phyloP scores from a whole-genome alignment of 2,329 filamentous ascomycete species.

The Tympanopsis confertula region DNA sequence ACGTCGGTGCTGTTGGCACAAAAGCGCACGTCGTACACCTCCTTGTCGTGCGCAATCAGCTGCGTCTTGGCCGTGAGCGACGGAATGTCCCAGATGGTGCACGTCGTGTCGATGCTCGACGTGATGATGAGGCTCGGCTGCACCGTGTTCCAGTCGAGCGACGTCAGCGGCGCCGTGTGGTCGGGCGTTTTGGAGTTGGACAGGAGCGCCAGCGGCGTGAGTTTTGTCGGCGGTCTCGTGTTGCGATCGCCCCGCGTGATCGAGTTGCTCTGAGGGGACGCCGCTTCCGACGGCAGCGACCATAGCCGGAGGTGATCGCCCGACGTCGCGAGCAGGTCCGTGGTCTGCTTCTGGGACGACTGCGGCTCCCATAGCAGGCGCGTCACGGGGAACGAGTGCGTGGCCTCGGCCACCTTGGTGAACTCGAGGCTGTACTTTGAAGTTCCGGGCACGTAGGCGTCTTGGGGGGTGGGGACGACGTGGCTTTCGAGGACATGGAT shows the following conservation, averaged over 20 bases:
- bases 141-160: slow-evolving; percentile 94
- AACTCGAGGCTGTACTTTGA: slow-evolving; percentile 76
- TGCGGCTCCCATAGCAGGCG: slow-evolving; percentile 92
- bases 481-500: slow-evolving; percentile 96
- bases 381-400: slow-evolving; percentile 94
- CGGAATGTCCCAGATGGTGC: slow-evolving; percentile 98
- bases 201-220: slow-evolving; percentile 81
- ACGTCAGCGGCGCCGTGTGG: slow-evolving; percentile 91
- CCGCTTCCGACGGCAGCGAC: slow-evolving; percentile 66
- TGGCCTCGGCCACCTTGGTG: slow-evolving; percentile 86
- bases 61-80: slow-evolving; percentile 96
- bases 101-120: slow-evolving; percentile 96
- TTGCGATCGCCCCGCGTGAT: slow-evolving; percentile 47
- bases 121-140: slow-evolving; percentile 96
- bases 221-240: slow-evolving; percentile 56
- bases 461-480: slow-evolving; percentile 56
- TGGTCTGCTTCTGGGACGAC: slow-evolving; percentile 87
- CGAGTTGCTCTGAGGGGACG: slow-evolving; percentile 51
- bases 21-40: slow-evolving; percentile 96
- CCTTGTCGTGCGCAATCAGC: slow-evolving; percentile 95
- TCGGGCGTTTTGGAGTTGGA: slow-evolving; percentile 98
- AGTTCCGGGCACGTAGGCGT: slow-evolving; percentile 57
- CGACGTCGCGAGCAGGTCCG: slow-evolving; percentile 86
- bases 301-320: slow-evolving; percentile 88
- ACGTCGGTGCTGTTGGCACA: slow-evolving; percentile 98